Conservation (phyloP, 495 filamentous ascomycete genomes). For the Durotheca rogersii region DNA sequence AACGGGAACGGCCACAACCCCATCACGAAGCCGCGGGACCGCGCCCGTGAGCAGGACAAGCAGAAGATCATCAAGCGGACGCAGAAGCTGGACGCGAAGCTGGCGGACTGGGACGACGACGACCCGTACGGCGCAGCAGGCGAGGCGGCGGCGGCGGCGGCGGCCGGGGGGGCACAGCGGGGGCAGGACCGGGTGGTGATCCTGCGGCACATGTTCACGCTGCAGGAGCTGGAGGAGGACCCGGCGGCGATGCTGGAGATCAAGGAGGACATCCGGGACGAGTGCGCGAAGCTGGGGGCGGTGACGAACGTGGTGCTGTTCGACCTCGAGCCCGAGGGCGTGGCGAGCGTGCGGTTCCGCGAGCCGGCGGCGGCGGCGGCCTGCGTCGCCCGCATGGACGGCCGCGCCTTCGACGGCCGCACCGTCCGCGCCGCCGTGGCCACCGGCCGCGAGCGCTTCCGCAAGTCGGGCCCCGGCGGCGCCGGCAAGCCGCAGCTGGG, state of each 20-base stretch:
- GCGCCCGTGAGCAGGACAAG: conserved; percentile 64
- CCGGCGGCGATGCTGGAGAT: conserved; percentile 82
- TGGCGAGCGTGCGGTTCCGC: conserved; percentile 78
- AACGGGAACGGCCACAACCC: conserved; percentile 26
- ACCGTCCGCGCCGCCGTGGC: conserved; percentile 75
- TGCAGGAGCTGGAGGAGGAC: conserved; percentile 82
- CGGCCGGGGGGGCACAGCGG: conserved; percentile 45
- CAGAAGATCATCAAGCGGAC: conserved; percentile 86
- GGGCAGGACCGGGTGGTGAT: conserved; percentile 80
- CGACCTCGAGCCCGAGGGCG: conserved; percentile 82
- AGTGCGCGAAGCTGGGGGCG: conserved; percentile 80
- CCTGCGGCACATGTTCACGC: conserved; percentile 92
- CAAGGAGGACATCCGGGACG: conserved; percentile 89
- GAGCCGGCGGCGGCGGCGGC: conserved; percentile 67
- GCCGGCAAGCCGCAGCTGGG: too few species aligned
- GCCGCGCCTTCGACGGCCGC: conserved; percentile 73
- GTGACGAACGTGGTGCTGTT: conserved; percentile 91
- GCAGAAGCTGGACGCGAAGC: conserved; percentile 82
- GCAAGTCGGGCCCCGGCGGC: conserved; percentile 65
- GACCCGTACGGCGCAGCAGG: conserved; percentile 48
- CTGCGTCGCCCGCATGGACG: conserved; percentile 77
- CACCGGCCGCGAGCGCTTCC: conserved; percentile 74
- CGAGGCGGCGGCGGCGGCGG: conserved; percentile 68
- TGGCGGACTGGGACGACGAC: conserved; percentile 91
- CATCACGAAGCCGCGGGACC: conserved; percentile 42